These are phyloP conservation scores for Hanseniaspora sp. DNA, from an alignment of 1,139 yeast genomes.

Conservation along the genomic window DNA sequence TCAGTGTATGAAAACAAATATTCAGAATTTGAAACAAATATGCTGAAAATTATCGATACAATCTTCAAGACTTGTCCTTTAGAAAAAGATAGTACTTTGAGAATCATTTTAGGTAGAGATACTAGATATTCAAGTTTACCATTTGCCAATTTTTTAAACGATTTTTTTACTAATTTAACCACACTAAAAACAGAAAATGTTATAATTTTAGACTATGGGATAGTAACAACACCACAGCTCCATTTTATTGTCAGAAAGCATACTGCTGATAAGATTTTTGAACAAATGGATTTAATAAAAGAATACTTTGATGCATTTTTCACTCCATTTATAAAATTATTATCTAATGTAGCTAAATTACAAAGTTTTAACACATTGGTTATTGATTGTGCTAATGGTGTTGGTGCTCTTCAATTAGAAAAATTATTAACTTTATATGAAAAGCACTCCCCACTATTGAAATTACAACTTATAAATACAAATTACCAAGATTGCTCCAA, in stretches of 20 bases:
- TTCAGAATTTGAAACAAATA: slow-evolving; percentile 23
- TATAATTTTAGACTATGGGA: slow-evolving; percentile 44
- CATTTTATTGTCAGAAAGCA: slow-evolving; percentile 72
- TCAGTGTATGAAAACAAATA: slow-evolving; percentile 25
- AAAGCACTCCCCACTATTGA: background rate
- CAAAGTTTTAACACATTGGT: slow-evolving; percentile 37
- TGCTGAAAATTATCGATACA: slow-evolving; percentile 32
- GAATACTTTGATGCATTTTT: slow-evolving; percentile 66
- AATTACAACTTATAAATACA: slow-evolving; percentile 47
- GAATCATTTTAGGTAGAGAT: slow-evolving; percentile 54
- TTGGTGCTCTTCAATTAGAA: slow-evolving; percentile 71
- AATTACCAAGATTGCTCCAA: slow-evolving; percentile 43
- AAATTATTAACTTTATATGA: slow-evolving; percentile 33
- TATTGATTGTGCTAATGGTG: slow-evolving; percentile 89
- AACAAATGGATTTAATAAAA: slow-evolving; percentile 41
- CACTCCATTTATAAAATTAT: slow-evolving; percentile 34
- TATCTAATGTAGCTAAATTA: slow-evolving; percentile 29
- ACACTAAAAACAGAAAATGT: background rate
- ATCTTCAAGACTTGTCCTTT: slow-evolving; percentile 15
- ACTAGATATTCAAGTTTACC: slow-evolving; percentile 70
- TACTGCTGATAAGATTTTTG: slow-evolving; percentile 35
- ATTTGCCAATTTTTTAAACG: slow-evolving; percentile 36
- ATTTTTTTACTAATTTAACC: slow-evolving; percentile 35
- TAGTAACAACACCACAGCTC: slow-evolving; percentile 86
- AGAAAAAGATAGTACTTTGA: slow-evolving; percentile 20